Percentiles rank a stretch among this genome's conserved stretches.
Evolutionary conservation across 1,284 basidiomycete species (phyloP).

Genomic region (Agaricales sp.): DNA sequence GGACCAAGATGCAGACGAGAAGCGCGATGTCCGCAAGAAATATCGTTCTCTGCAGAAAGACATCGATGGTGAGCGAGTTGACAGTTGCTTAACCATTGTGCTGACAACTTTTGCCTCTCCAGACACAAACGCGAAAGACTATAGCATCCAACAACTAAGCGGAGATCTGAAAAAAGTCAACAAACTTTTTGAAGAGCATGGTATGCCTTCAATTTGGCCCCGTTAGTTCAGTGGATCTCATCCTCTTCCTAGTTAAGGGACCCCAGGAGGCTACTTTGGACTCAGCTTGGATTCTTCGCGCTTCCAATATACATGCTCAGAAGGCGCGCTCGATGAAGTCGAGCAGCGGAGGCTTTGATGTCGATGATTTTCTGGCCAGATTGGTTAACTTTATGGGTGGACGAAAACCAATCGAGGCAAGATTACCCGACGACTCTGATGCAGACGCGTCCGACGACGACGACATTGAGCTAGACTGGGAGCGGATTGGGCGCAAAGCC

Average conservation of each 20-base stretch:
- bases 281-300: constrained; percentile 59
- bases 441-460: constrained; percentile 28
- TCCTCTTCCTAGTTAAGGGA: constrained; percentile 46
- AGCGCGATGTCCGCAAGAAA: constrained; percentile 56
- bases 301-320: constrained; percentile 60
- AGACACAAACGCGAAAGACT: constrained; percentile 1
- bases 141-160: neutral
- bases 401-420: constrained; percentile 28
- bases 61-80: constrained; percentile 52
- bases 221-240: constrained; percentile 5
- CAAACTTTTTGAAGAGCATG: neutral
- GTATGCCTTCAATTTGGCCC: constrained; percentile 3
- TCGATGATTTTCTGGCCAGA: constrained; percentile 73
- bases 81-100: neutral
- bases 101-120: neutral
- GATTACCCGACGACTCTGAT: constrained; percentile 29
- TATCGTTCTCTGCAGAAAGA: constrained; percentile 58
- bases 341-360: constrained; percentile 71
- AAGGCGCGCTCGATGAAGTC: constrained; percentile 83
- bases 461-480: constrained; percentile 50
- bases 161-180: neutral
- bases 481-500: constrained; percentile 62
- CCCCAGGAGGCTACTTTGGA: constrained; percentile 76
- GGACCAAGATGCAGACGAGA: constrained; percentile 68
- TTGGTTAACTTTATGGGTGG: constrained; percentile 68